Evolutionary conservation across 352 stramenopile genomes (phyloP).

Genomic region (Thraustotheca clavata): DNA sequence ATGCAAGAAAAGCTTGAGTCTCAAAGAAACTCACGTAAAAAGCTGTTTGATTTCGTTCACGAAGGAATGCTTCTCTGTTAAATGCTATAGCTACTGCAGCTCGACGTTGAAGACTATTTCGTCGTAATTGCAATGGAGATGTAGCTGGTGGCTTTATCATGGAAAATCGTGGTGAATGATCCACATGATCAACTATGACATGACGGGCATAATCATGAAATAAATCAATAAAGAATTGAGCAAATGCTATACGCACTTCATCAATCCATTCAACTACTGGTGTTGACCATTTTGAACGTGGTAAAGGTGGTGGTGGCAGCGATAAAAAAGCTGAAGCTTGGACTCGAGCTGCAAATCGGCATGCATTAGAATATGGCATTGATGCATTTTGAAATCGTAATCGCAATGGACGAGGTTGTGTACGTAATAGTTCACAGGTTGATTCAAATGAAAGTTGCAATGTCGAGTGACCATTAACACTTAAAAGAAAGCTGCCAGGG

Average conservation of each 20-base stretch:
- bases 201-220: constrained; percentile 47
- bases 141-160: not conserved
- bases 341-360: constrained; percentile 48
- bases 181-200: constrained; percentile 31
- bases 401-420: constrained; percentile 9
- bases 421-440: constrained; percentile 12
- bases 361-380: constrained; percentile 40
- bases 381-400: constrained; percentile 26
- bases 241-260: constrained; percentile 45
- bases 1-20: constrained; percentile 14
- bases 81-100: not conserved
- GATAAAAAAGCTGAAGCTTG: constrained; percentile 44
- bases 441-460: constrained; percentile 19
- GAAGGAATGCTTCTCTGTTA: constrained; percentile 2
- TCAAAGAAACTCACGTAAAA: not conserved
- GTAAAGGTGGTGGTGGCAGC: constrained; percentile 17
- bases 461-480: constrained; percentile 21
- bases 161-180: no score
- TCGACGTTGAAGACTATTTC: not conserved
- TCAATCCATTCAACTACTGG: constrained; percentile 50
- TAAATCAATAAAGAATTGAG: constrained; percentile 50
- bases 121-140: not conserved
- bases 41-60: not conserved
- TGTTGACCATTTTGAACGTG: constrained; percentile 38
- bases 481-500: constrained; percentile 14